A percentile compares a stretch with the other conserved stretches of the same genome.
These are phyloP conservation scores for Heterobasidion annosum DNA, from an alignment of 1,284 basidiomycete genomes.

Conservation along the genomic window DNA sequence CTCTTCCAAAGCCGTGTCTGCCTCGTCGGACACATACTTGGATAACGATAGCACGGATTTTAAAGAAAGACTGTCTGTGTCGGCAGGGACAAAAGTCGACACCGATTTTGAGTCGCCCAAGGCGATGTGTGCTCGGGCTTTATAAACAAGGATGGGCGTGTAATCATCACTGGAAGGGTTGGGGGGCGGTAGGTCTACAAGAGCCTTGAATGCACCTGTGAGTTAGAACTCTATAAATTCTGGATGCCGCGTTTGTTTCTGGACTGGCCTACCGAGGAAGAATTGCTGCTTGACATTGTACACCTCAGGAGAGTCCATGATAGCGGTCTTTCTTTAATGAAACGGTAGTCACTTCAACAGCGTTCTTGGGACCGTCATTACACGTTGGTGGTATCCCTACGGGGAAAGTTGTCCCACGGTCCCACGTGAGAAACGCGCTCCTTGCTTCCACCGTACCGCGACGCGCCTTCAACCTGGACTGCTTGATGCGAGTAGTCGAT, in stretches of 20 bases:
- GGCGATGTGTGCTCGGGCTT: constrained; percentile 79
- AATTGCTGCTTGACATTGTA: constrained; percentile 85
- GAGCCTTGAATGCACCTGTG: constrained; percentile 60
- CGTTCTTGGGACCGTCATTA: too few relatives aligned
- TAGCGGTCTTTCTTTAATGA: background rate
- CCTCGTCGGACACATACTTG: constrained; percentile 45
- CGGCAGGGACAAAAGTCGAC: constrained; percentile 45
- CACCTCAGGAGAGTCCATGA: constrained; percentile 75
- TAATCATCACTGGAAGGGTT: constrained; percentile 58
- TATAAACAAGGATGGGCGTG: constrained; percentile 62
- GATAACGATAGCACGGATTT: constrained; percentile 71
- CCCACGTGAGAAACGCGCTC: too few relatives aligned
- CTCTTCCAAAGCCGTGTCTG: constrained; percentile 64
- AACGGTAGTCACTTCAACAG: background rate
- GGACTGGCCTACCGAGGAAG: constrained; percentile 49
- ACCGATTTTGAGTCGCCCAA: constrained; percentile 52
- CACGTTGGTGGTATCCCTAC: background rate
- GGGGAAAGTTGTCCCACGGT: too few relatives aligned
- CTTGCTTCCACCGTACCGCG: background rate
- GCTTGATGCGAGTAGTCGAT: background rate
- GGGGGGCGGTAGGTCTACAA: constrained; percentile 46
- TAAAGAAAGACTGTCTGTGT: constrained; percentile 55
- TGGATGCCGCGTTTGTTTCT: background rate
- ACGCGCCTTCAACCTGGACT: background rate
- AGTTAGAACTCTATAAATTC: too few relatives aligned